A percentile compares a stretch with the other conserved stretches of the same genome.
These are phyloP conservation scores for Diaporthe aspalathi DNA, from an alignment of 2,329 filamentous ascomycete species.

Conservation along the genomic window DNA sequence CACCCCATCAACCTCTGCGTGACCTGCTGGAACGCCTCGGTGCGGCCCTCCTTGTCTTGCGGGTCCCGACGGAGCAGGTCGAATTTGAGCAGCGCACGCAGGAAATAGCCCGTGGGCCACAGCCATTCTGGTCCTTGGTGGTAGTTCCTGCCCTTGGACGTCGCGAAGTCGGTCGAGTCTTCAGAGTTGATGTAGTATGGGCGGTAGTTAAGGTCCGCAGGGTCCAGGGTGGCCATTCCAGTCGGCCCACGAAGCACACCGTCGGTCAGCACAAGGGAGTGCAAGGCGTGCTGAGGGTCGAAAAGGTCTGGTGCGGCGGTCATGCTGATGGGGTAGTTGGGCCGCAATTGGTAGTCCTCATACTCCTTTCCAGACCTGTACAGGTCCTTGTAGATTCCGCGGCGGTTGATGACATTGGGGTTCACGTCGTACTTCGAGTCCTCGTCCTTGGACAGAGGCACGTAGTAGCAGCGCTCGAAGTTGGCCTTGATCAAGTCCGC, in stretches of 20 bases:
- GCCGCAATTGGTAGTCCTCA: slow-evolving; percentile 95
- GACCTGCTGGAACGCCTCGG: slow-evolving; percentile 94
- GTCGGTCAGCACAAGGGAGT: slow-evolving; percentile 84
- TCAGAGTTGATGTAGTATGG: slow-evolving; percentile 96
- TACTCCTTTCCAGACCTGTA: slow-evolving; percentile 95
- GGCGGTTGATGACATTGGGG: slow-evolving; percentile 81
- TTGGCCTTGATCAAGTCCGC: slow-evolving; percentile 81
- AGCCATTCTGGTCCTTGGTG: slow-evolving; percentile 98
- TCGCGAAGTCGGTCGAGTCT: slow-evolving; percentile 90
- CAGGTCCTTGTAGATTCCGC: slow-evolving; percentile 97
- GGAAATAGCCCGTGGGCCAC: slow-evolving; percentile 96
- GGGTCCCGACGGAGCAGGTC: slow-evolving; percentile 78
- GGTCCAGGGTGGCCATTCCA: slow-evolving; percentile 96
- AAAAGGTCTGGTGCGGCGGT: slow-evolving; percentile 91
- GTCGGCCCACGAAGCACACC: slow-evolving; percentile 83
- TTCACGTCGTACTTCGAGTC: slow-evolving; percentile 86
- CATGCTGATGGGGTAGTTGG: slow-evolving; percentile 97
- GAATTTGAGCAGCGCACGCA: slow-evolving; percentile 90
- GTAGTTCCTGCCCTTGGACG: slow-evolving; percentile 95
- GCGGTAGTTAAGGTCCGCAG: slow-evolving; percentile 90
- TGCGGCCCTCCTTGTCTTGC: slow-evolving; percentile 70
- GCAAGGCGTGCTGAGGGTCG: slow-evolving; percentile 79
- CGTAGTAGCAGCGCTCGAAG: slow-evolving; percentile 93
- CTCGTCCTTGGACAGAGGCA: slow-evolving; percentile 76
- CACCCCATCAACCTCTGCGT: slow-evolving; percentile 84